Evolutionary conservation across 2,329 filamentous ascomycete genomes (phyloP), one percentile per base, ranked within the genome.

Genomic region (Talaromyces sp.): DNA sequence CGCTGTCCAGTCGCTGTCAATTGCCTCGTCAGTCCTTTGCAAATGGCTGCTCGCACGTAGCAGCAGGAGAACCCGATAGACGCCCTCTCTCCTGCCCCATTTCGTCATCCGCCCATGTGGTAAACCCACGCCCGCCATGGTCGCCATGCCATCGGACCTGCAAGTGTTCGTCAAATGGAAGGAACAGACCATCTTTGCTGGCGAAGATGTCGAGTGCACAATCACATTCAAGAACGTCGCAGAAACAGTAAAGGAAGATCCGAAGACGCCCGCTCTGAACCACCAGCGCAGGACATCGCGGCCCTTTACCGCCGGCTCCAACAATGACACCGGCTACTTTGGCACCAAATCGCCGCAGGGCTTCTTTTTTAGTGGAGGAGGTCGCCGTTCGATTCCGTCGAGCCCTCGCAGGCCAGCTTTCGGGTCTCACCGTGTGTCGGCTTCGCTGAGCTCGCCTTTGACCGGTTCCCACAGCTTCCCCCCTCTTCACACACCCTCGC

Each of bases 111-210:
- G 64, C 65, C 67, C 68, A 68, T 67, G 73, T 70, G 70, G 71
- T 74, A 65, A 70, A 63, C 35, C 61, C 43, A 46, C 43, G 21
- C 43, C 43, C 60, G 63, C 66, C 63, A 63, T 65, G 54, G 63
- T 70, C 72, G 72, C 72, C 64, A 80, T 80, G 74, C 77, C 79
- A 72, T 85, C 82, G 77, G 93, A 95, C 80, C 91, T 99, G 74
- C 90, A 92, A 75, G 93, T 97, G 76, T 96, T 93, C 75, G 91
- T 99, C 75, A 88, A 88, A 79, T 99, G 93, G 90, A 89, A 91
- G 74, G 90, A 96, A 72, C 88, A 93, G 75, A 92, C 90, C 63
- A 91, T 99, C 69, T 99, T 97, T 78, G 91, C 94, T 60, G 94
- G 94, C 76, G 94, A 99, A 81, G 89, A 96, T 71, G 85, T 97